Evolutionary conservation across 2,329 filamentous ascomycete genomes (phyloP).

Genomic region (Curvularia eragrostidis): DNA sequence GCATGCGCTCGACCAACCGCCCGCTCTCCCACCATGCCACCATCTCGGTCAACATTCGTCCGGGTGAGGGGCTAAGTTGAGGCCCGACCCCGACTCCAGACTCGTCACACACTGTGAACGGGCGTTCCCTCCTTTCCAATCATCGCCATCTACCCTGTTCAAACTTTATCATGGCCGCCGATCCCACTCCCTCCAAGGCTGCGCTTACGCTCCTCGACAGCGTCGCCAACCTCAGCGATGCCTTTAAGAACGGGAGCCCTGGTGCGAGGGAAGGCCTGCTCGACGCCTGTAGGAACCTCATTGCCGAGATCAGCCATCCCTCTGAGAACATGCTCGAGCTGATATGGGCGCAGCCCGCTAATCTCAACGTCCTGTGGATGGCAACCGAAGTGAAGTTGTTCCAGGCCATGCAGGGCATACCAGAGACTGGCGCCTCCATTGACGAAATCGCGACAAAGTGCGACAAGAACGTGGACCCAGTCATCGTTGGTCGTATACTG

Average conservation of each 20-base stretch:
- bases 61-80: conserved; percentile 1
- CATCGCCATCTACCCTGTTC: background rate
- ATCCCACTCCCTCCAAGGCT: conserved; percentile 5
- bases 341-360: conserved; percentile 34
- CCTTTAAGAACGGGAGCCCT: conserved; percentile 21
- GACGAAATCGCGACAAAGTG: conserved; percentile 25
- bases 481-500: conserved; percentile 37
- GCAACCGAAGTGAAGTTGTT: conserved; percentile 33
- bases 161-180: conserved; percentile 8
- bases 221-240: conserved; percentile 27
- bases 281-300: conserved; percentile 30
- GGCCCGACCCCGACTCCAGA: background rate
- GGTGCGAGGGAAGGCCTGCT: conserved; percentile 31
- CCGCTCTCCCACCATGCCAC: background rate
- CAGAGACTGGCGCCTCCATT: conserved; percentile 18
- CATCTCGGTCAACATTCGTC: background rate
- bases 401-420: conserved; percentile 24
- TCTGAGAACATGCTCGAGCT: conserved; percentile 31
- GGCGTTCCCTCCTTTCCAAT: conserved; percentile 1
- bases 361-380: conserved; percentile 29
- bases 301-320: conserved; percentile 33
- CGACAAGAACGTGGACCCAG: conserved; percentile 20
- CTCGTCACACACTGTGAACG: background rate
- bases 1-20: background rate
- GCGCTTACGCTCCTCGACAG: conserved; percentile 29